Evolutionary conservation across 352 stramenopile genomes (phyloP).

Genomic region (Phytophthora cactorum): DNA sequence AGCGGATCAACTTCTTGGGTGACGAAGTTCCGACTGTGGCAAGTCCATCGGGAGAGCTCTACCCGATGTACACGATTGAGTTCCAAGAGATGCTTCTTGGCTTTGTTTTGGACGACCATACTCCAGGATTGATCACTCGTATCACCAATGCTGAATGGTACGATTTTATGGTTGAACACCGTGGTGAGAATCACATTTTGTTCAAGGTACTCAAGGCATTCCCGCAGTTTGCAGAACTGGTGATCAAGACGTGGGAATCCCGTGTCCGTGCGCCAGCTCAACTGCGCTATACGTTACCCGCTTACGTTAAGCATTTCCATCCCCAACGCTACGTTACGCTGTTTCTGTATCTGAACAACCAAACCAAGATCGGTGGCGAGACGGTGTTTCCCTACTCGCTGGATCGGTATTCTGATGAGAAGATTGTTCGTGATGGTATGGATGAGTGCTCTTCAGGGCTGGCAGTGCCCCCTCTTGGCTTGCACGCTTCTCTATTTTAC

Average conservation of each 20-base stretch:
- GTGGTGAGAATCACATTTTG: constrained; percentile 60
- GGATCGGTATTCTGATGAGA: constrained; percentile 70
- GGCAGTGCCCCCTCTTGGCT: constrained; percentile 68
- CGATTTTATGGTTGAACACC: constrained; percentile 70
- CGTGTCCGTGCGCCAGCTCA: constrained; percentile 41
- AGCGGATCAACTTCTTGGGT: constrained; percentile 68
- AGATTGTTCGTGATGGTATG: constrained; percentile 80
- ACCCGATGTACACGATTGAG: constrained; percentile 65
- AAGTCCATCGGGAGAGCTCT: constrained; percentile 51
- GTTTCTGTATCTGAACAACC: constrained; percentile 97
- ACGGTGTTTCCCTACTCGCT: constrained; percentile 95
- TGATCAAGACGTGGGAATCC: constrained; percentile 73
- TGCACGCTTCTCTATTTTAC: constrained; percentile 87
- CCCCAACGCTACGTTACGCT: constrained; percentile 96
- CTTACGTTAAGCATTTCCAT: constrained; percentile 78
- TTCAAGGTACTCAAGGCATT: constrained; percentile 69
- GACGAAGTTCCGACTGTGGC: constrained; percentile 46
- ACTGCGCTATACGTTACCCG: constrained; percentile 61
- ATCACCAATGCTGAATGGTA: constrained; percentile 77
- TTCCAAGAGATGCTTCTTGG: constrained; percentile 66
- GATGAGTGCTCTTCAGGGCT: constrained; percentile 79
- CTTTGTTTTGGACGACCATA: constrained; percentile 70
- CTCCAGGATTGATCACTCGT: constrained; percentile 46
- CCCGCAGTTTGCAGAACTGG: constrained; percentile 59
- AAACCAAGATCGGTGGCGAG: constrained; percentile 95